phyloP scores from a whole-genome alignment of 2,329 filamentous ascomycete species.

The Nemania abortiva region DNA sequence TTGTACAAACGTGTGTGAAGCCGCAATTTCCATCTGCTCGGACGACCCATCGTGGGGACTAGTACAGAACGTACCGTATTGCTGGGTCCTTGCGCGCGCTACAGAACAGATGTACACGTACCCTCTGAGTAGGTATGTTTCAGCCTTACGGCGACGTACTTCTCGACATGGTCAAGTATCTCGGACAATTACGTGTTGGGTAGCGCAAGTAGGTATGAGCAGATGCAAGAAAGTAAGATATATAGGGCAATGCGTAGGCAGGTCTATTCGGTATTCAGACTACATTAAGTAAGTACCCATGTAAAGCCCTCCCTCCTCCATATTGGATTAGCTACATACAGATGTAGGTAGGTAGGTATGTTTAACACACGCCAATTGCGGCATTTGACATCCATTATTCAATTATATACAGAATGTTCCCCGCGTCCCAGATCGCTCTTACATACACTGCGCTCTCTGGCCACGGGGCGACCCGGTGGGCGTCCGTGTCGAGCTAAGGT shows the following conservation, averaged over 20 bases:
- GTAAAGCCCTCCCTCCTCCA: neutral
- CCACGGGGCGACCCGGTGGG: neutral
- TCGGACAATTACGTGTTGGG: too few species aligned
- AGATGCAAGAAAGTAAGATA: neutral
- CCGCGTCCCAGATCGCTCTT: conserved; percentile 22
- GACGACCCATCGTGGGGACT: too few species aligned
- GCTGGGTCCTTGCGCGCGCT: too few species aligned
- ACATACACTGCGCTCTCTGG: conserved; percentile 22
- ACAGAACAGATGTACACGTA: too few species aligned
- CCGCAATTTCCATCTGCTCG: too few species aligned
- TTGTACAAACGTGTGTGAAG: too few species aligned
- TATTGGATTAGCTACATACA: neutral
- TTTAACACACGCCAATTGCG: conserved; percentile 8
- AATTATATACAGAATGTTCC: conserved; percentile 39
- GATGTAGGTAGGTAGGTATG: neutral
- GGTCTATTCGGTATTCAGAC: neutral
- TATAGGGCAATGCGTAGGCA: neutral
- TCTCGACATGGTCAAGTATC: too few species aligned
- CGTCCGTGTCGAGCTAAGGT: conserved; percentile 16
- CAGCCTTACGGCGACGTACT: too few species aligned
- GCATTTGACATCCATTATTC: conserved; percentile 33
- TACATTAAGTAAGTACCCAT: neutral
- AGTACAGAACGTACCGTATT: too few species aligned
- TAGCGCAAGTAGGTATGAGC: too few species aligned
- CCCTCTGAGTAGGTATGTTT: too few species aligned